Evolutionary conservation across 1,139 yeast genomes (phyloP).

Genomic region (Chernovozyma sophiae-reginae): DNA sequence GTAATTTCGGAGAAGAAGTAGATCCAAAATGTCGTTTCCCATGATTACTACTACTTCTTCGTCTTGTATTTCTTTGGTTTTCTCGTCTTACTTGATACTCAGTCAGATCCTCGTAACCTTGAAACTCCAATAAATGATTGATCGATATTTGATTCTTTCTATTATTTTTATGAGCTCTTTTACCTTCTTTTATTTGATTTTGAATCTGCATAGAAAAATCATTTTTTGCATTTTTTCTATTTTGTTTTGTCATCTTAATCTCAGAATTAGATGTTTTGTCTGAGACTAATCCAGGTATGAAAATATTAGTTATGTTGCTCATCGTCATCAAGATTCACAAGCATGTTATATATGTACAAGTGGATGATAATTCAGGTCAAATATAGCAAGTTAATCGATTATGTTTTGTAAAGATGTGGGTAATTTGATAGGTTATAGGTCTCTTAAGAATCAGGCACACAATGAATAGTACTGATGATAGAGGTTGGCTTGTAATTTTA

Average conservation of each 20-base stretch:
- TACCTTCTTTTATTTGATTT: conserved; percentile 11
- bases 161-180: conserved; percentile 9
- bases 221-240: neutral
- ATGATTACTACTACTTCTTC: conserved; percentile 11
- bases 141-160: conserved; percentile 57
- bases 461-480: too few species aligned
- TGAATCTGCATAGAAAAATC: neutral
- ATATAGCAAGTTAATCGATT: too few species aligned
- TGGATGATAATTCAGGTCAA: too few species aligned
- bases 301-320: neutral
- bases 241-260: neutral
- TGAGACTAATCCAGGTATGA: neutral
- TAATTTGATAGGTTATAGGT: too few species aligned
- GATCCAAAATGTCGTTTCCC: conserved; percentile 3
- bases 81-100: conserved; percentile 29
- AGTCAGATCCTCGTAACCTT: conserved; percentile 48
- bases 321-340: neutral
- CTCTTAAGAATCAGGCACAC: too few species aligned
- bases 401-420: too few species aligned
- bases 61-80: conserved; percentile 15
- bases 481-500: too few species aligned
- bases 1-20: conserved; percentile 18
- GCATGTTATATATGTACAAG: neutral
- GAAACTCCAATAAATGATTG: conserved; percentile 61
- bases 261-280: neutral